Conservation (phyloP, 306 rosid genomes). For the Lathyrus oleraceus region DNA sequence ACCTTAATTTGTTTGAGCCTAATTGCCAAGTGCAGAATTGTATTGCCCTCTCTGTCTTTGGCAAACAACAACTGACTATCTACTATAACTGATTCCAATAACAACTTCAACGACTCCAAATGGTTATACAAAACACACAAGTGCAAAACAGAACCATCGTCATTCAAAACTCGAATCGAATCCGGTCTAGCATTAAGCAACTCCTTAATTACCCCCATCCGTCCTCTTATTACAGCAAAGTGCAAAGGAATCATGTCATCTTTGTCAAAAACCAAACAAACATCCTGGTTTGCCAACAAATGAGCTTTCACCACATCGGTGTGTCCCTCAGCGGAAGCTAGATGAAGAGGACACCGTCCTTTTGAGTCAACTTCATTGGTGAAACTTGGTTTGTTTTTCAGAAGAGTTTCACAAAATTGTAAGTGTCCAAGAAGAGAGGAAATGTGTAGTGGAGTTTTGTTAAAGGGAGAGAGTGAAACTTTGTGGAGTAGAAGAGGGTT, state of each 20-base stretch:
- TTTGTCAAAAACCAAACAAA: slow-evolving; percentile 33
- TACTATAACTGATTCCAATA: slow-evolving; percentile 26
- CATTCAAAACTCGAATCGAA: background rate
- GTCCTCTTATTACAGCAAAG: slow-evolving; percentile 42
- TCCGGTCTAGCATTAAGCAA: slow-evolving; percentile 10
- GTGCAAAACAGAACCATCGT: slow-evolving; percentile 31
- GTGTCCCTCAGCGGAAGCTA: slow-evolving; percentile 39
- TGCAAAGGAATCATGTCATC: slow-evolving; percentile 45
- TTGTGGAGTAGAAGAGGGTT: slow-evolving; percentile 15
- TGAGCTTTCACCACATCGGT: slow-evolving; percentile 31
- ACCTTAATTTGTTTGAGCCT: slow-evolving; percentile 37
- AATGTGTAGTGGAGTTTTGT: slow-evolving; percentile 42
- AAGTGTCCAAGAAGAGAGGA: slow-evolving; percentile 40
- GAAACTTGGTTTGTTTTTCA: background rate
- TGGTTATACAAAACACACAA: slow-evolving; percentile 33
- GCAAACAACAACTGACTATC: slow-evolving; percentile 13
- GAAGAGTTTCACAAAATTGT: slow-evolving; percentile 33
- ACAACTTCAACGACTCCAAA: slow-evolving; percentile 27
- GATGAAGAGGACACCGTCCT: slow-evolving; percentile 46
- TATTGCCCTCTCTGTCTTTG: slow-evolving; percentile 29
- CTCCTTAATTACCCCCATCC: slow-evolving; percentile 17
- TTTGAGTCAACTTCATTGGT: slow-evolving; percentile 29
- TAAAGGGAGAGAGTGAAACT: slow-evolving; percentile 31
- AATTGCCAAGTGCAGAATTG: slow-evolving; percentile 32
- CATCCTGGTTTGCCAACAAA: slow-evolving; percentile 3